These are phyloP conservation scores for Skeletonema costatum DNA, from an alignment of 108 stramenopile genomes.

Conservation along the genomic window DNA sequence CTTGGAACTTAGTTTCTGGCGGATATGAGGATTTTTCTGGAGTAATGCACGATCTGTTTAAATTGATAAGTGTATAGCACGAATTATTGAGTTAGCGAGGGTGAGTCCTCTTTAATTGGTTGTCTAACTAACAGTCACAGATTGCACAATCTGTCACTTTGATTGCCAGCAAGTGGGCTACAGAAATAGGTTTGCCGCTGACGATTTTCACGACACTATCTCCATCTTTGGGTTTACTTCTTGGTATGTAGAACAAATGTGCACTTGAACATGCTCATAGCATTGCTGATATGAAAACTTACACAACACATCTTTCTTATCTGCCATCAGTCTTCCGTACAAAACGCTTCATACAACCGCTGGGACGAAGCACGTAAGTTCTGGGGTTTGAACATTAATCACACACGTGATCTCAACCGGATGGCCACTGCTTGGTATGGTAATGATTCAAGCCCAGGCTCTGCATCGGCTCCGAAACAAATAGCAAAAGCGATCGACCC, in stretches of 20 bases:
- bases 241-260: slow-evolving; percentile 45
- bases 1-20: slow-evolving; percentile 44
- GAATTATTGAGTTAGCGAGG: no score
- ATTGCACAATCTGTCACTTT: no score
- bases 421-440: slow-evolving; percentile 24
- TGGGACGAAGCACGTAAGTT: slow-evolving; percentile 38
- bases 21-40: slow-evolving; percentile 54
- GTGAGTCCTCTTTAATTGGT: no score
- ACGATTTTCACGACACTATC: slow-evolving; percentile 50
- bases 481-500: not conserved
- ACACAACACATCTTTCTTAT: not conserved
- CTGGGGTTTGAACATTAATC: slow-evolving; percentile 35
- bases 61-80: no score
- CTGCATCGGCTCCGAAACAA: not conserved
- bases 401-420: slow-evolving; percentile 30
- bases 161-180: slow-evolving; percentile 23
- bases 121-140: no score
- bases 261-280: not conserved
- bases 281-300: slow-evolving; percentile 10
- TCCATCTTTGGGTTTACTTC: slow-evolving; percentile 56
- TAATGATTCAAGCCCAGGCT: not conserved
- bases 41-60: slow-evolving; percentile 38
- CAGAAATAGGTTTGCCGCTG: slow-evolving; percentile 44
- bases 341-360: slow-evolving; percentile 59
- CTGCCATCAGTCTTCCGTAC: slow-evolving; percentile 41